These are phyloP conservation scores for Lomentospora prolificans DNA, from an alignment of 2,329 filamentous ascomycete genomes.

Conservation along the genomic window DNA sequence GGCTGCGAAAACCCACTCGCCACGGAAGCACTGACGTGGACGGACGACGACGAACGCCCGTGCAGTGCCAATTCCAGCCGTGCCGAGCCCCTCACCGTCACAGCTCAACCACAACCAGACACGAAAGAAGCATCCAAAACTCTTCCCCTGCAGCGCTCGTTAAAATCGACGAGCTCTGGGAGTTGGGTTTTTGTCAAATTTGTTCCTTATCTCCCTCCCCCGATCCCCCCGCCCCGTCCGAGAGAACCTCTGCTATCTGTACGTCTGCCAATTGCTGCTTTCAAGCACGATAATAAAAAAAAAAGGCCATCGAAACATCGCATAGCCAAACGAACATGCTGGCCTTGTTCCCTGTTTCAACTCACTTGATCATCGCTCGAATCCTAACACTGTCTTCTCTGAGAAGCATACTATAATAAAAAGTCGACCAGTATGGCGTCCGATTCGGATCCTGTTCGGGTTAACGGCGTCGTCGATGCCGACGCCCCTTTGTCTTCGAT, in stretches of 20 bases:
- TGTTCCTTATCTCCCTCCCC: background rate
- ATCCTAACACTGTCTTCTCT: background rate
- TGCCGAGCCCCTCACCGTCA: no score
- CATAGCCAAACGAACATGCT: background rate
- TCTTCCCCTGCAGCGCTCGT: no score
- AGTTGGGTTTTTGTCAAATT: no score
- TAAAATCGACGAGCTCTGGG: no score
- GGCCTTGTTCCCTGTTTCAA: background rate
- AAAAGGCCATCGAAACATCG: background rate
- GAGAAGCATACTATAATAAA: no score
- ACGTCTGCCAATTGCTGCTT: background rate
- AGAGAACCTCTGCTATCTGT: background rate
- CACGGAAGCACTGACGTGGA: background rate
- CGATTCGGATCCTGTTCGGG: background rate
- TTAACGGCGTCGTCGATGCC: slow-evolving; percentile 1
- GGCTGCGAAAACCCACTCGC: background rate
- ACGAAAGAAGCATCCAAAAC: no score
- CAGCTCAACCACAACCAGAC: no score
- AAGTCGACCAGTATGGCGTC: no score
- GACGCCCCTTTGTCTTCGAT: background rate
- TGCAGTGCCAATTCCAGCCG: no score
- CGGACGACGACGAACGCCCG: background rate
- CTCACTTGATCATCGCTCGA: background rate
- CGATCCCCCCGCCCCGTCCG: background rate
- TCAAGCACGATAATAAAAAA: background rate